A percentile compares a stretch with the other conserved stretches of the same genome.
These are phyloP conservation scores for Aureoboletus auriporus DNA, from an alignment of 768 basidiomycete species.

Conservation along the genomic window DNA sequence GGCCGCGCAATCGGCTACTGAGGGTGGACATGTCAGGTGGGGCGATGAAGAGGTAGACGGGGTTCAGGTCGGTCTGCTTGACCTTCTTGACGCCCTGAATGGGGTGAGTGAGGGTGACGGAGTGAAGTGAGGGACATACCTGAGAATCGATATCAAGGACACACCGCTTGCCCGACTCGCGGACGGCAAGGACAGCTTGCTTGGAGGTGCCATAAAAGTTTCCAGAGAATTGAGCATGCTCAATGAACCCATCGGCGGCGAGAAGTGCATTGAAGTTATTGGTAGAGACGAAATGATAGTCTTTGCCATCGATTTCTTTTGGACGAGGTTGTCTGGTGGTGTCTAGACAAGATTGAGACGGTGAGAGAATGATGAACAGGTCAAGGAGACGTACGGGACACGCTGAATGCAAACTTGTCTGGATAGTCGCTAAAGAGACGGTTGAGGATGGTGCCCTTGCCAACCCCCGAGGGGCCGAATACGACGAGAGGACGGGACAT, in stretches of 20 bases:
- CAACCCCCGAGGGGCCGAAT: constrained; percentile 90
- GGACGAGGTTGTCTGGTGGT: constrained; percentile 84
- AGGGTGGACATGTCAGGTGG: constrained; percentile 79
- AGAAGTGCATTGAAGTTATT: constrained; percentile 74
- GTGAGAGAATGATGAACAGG: background rate
- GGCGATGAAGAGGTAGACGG: constrained; percentile 88
- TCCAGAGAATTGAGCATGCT: constrained; percentile 89
- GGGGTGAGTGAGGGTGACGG: background rate
- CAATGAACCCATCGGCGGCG: constrained; percentile 75
- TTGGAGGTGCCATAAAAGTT: constrained; percentile 94
- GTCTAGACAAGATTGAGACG: constrained; percentile 46
- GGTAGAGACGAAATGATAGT: constrained; percentile 80
- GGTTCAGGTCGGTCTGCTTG: constrained; percentile 75
- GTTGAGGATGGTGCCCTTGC: constrained; percentile 86
- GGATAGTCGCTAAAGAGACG: constrained; percentile 80
- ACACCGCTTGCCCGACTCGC: constrained; percentile 69
- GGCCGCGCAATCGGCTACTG: constrained; percentile 62
- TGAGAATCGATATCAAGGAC: constrained; percentile 96
- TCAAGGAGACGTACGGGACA: constrained; percentile 67
- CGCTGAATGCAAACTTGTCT: constrained; percentile 86
- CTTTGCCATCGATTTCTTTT: constrained; percentile 76
- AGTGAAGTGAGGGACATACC: constrained; percentile 31
- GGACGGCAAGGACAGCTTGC: constrained; percentile 66
- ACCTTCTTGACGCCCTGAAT: constrained; percentile 87
- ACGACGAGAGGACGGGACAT: constrained; percentile 64